Percentiles rank a stretch among this genome's conserved stretches.
phyloP scores from a whole-genome alignment of 139 green algal genomes.

The Picochlorum costavermella region DNA sequence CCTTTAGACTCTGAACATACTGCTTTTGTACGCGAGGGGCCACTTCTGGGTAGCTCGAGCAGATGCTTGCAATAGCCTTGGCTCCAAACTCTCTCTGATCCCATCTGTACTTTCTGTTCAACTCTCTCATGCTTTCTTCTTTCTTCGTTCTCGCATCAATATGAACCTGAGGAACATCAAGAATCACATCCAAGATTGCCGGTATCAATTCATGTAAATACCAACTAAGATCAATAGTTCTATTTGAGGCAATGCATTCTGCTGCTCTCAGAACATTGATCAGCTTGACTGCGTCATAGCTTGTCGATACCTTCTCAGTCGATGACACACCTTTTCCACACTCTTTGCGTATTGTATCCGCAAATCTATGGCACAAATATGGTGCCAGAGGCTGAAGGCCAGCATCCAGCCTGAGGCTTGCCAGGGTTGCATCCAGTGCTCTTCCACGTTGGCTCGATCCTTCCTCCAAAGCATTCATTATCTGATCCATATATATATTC shows the following conservation, averaged over 20 bases:
- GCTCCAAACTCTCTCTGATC: conserved; percentile 47
- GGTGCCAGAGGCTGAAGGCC: conserved; percentile 75
- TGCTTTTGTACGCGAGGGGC: conserved; percentile 43
- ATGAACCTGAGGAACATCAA: conserved; percentile 44
- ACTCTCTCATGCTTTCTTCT: not conserved
- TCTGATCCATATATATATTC: conserved; percentile 58
- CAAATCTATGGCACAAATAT: conserved; percentile 71
- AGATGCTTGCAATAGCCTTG: conserved; percentile 41
- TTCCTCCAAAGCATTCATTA: conserved; percentile 25
- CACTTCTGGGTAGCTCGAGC: conserved; percentile 49
- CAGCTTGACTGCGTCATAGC: conserved; percentile 24
- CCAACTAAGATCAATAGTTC: conserved; percentile 50
- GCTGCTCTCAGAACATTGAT: conserved; percentile 31
- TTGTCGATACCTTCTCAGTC: conserved; percentile 20
- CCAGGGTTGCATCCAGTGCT: conserved; percentile 3
- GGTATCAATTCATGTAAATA: conserved; percentile 84
- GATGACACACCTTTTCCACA: not conserved
- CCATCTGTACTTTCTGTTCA: conserved; percentile 20
- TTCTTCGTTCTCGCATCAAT: conserved; percentile 8
- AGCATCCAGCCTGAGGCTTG: conserved; percentile 17
- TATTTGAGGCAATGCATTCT: conserved; percentile 59
- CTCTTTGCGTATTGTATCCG: conserved; percentile 28
- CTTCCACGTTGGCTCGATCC: conserved; percentile 9
- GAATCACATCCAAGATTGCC: conserved; percentile 62
- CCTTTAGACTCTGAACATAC: conserved; percentile 39